Evolutionary conservation across 1,139 yeast species (phyloP), one percentile per base, ranked within the genome.

Genomic region (Pichia sp.): DNA sequence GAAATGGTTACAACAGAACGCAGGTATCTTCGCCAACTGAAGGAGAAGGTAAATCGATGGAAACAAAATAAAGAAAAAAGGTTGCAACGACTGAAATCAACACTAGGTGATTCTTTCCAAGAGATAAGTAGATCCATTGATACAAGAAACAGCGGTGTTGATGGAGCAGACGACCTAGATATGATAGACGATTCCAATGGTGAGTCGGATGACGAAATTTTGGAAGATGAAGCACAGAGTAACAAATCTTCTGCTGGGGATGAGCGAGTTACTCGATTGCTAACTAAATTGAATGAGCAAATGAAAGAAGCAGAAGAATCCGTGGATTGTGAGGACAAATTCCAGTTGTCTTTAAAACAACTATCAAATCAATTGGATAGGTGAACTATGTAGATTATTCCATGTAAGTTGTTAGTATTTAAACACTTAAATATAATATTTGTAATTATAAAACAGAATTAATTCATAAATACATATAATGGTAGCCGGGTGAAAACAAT

Each of bases 21-120:
- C 8, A 57, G 56, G 43, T 65, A 64, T 48, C 45, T 61, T 4
- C 47, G 51, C 1, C 58, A 64, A 5, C 62, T 59, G 43, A 59
- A 59, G 43, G 55, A 51, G 5, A 59, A 58, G 1, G 54, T 61
- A 0, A 49, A 53, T 11, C 7, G 8, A 6, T 59, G 61, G 61
- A 54, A 54, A 45, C 19, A 42, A 16, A 45, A 44, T 5, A 59
- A 57, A 6, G 32, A 57, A 13, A 50, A 57, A 11, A 53, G 58
- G 8, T 43, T 57, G 3, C 29, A 40, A 11, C 38, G 54, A n/a
- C 29, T 54, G 8, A 55, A 44, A 40, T 45, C 53, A 2, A 23
- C 11, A 4, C 34, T 56, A 5, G 55, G 52, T 3, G 32, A 40
- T 7, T 30, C 55, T 3, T 53, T 52, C n/a, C 19, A 38, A n/a